A percentile compares a stretch with the other conserved stretches of the same genome.
Evolutionary conservation across 2,329 filamentous ascomycete genomes (phyloP).

Genomic region (Furcasterigmium sp.): DNA sequence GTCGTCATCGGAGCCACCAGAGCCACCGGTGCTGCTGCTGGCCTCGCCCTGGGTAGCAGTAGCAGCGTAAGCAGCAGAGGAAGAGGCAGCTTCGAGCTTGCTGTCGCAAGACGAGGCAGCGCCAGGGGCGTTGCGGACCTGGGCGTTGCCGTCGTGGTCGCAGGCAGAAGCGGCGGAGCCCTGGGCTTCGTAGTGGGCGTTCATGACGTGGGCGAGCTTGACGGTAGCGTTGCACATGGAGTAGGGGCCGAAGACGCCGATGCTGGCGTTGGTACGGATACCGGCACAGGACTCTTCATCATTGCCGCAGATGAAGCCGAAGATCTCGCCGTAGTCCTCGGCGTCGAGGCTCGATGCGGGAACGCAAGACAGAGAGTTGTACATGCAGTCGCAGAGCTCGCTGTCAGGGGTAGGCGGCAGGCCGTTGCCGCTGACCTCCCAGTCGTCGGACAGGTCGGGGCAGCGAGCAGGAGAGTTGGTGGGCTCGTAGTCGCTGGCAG

Average conservation of each 20-base stretch:
- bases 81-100: constrained; percentile 59
- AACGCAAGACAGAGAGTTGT: constrained; percentile 64
- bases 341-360: constrained; percentile 52
- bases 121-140: constrained; percentile 40
- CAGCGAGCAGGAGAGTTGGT: constrained; percentile 67
- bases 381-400: constrained; percentile 82
- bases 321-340: constrained; percentile 61
- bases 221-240: constrained; percentile 68
- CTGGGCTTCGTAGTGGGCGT: constrained; percentile 64
- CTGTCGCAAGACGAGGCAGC: constrained; percentile 48
- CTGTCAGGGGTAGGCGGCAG: constrained; percentile 82
- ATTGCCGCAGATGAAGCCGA: constrained; percentile 66
- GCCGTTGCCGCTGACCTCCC: constrained; percentile 59
- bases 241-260: constrained; percentile 70
- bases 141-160: constrained; percentile 64
- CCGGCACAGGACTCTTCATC: constrained; percentile 55
- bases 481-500: constrained; percentile 65
- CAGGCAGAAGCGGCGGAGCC: constrained; percentile 55
- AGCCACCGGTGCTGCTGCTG: constrained; percentile 19
- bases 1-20: constrained; percentile 10
- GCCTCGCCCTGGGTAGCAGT: constrained; percentile 36
- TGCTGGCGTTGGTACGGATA: constrained; percentile 61
- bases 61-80: constrained; percentile 41
- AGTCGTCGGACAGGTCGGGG: constrained; percentile 59
- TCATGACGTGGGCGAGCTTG: constrained; percentile 69